Evolutionary conservation across 257 asterid genomes (phyloP), one percentile per base, ranked within the genome.

Genomic region (Solanum lignicaule): DNA sequence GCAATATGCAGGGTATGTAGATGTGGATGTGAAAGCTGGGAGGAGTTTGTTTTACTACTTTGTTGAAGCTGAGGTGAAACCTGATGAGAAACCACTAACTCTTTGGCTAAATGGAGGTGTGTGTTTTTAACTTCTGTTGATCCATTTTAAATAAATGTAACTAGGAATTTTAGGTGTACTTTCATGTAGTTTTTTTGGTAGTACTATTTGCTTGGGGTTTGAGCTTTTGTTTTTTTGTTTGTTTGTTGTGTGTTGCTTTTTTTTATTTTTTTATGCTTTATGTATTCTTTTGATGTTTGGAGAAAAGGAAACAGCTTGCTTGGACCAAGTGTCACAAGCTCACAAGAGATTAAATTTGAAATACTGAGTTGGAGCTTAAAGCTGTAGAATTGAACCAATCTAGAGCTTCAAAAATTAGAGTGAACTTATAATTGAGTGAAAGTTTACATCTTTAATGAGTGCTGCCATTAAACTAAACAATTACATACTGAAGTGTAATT

Each of bases 71-170:
- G 96, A 87, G 15, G 89, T 90, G 41, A 93, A 96, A 10, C 92
- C 99, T 88, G 88, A 89, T 91, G 92, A 86, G 69, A 96, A 94
- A 84, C 99, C 99, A 35, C 95, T 96, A 12, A 86, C 98, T 89
- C 91, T 96, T 21, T 96, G 99, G 99, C 97, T 96, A 85, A 96
- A 96, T 94, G 99, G 99, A 94, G 99, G 99, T 96, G 68, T 3
- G 83, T 46, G 14, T 39, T 31, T 48, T 10, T 65, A 62, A 55
- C 65, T 41, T 39, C n/a, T 71, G 27, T 85, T 68, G 46, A 78
- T 58, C 23, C 14, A 23, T 82, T 73, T 7, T 52, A 65, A 55
- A 38, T 31, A 60, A 69, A 60, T 83, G 39, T 74, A 62, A 18
- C 39, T 9, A 27, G 69, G 85, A 81, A 81, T 81, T 18, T 46